Base-by-base conservation (phyloP, 345 rosid species). In the Boechera divaricarpa region DNA sequence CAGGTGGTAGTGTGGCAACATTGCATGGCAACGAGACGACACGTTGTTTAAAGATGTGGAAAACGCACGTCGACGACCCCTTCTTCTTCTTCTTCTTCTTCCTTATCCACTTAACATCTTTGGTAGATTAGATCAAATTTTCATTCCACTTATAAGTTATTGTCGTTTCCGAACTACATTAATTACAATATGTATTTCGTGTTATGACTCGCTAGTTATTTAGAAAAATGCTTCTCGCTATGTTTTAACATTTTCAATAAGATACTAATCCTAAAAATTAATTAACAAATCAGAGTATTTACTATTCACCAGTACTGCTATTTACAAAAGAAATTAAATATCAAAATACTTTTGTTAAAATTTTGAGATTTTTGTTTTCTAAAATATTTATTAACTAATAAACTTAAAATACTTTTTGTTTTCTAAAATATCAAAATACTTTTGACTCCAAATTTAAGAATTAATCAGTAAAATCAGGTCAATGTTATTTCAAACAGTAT, bases 1-100 rank as follows among this genome's bases (percentile, higher is more conserved):
- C 60, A 45, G 15, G 45, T 65, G 1, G 70, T 53, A 41, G 65
- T 63, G 86, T 82, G 87, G 83, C 85, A 64, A 42, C 44, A 57
- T 60, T 86, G 87, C 82, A 82, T 82, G 88, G 70, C 42, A 72
- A 66, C 13, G 68, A 69, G 1, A 26, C 29, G 88, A 82, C 90
- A 83, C 85, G 87, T 85, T 45, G 77, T 51, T 15, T 35, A 1
- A 68, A 47, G 65, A 70, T 63, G 51, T 55, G 28, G 56, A 51
- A 62, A 53, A 77, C 56, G 26, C 18, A 52, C 68, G 69, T 67
- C 68, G 69, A 67, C 12, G 24, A 32, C 24, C 32, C 6, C 9
- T 61, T n/a, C 16, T 18, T 18, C 48, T 56, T 58, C 16, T 55
- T 47, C 21, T 21, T 21, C 24, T 21, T 21, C 24, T 74, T 41